Evolutionary conservation across 257 asterid genomes (phyloP).

Genomic region (Coffea eugenioides): DNA sequence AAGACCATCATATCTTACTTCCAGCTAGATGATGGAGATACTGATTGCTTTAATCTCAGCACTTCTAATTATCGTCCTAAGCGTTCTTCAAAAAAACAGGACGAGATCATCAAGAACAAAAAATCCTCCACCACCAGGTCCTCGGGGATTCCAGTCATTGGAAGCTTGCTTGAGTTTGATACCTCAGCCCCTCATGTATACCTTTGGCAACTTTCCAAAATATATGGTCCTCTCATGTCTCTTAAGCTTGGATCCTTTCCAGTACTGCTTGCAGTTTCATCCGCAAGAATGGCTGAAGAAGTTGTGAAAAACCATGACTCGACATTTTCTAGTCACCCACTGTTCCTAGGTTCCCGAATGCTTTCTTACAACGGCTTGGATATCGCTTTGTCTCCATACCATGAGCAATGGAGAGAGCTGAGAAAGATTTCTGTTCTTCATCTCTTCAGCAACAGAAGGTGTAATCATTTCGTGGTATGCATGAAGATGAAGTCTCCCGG

Average conservation of each 20-base stretch:
- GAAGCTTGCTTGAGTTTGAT: not conserved
- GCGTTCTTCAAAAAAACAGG: too few relatives aligned
- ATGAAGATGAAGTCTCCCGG: not conserved
- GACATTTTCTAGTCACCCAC: not conserved
- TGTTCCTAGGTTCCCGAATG: not conserved
- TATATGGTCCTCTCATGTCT: not conserved
- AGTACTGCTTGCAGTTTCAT: not conserved
- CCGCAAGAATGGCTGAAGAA: slow-evolving; percentile 8
- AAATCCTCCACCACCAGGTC: not conserved
- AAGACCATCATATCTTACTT: too few relatives aligned
- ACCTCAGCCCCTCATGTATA: not conserved
- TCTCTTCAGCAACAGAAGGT: slow-evolving; percentile 17
- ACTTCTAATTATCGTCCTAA: too few relatives aligned
- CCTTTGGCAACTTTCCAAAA: not conserved
- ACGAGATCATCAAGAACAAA: too few relatives aligned
- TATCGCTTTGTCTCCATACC: slow-evolving; percentile 27
- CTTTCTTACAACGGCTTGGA: slow-evolving; percentile 7
- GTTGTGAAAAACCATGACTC: slow-evolving; percentile 8
- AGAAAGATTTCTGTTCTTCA: slow-evolving; percentile 13
- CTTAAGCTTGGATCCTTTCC: not conserved
- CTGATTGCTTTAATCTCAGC: too few relatives aligned
- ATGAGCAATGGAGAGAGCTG: slow-evolving; percentile 22
- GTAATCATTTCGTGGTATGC: not conserved
- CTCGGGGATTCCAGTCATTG: not conserved
- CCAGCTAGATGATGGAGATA: not conserved